phyloP scores from a whole-genome alignment of 257 asterid species.

The Prunella vulgaris region DNA sequence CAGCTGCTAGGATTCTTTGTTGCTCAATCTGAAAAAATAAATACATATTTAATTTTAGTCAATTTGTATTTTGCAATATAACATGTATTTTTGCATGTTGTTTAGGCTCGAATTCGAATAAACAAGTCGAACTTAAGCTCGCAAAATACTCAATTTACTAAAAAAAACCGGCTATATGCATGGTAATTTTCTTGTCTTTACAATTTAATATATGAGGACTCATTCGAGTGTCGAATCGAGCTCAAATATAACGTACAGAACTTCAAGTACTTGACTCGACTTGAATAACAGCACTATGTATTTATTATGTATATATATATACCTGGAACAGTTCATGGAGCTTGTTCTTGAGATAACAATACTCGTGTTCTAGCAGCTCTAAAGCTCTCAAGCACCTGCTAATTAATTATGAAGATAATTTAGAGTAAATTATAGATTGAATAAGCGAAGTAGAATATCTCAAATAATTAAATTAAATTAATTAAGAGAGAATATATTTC shows the following conservation, averaged over 20 bases:
- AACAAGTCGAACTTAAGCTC: no score
- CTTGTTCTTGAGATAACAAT: constrained; percentile 87
- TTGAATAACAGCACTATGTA: no score
- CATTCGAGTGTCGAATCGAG: no score
- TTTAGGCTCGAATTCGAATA: no score
- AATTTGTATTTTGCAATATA: background rate
- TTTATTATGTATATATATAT: background rate
- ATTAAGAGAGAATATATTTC: no score
- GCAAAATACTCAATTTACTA: no score
- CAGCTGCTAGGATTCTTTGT: constrained; percentile 69
- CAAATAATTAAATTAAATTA: background rate
- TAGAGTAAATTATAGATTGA: background rate
- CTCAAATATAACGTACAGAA: no score
- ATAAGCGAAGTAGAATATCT: no score
- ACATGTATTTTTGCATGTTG: background rate
- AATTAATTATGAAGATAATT: background rate
- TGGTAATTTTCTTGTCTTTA: no score
- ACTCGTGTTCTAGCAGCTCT: constrained; percentile 74
- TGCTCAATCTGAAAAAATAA: constrained; percentile 69
- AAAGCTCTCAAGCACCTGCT: constrained; percentile 81
- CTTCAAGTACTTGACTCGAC: no score
- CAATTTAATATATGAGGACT: no score
- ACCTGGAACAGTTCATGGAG: constrained; percentile 86
- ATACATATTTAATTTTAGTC: background rate
- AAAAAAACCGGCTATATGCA: no score